A percentile compares a stretch with the other conserved stretches of the same genome.
These are phyloP conservation scores for Delonix regia DNA, from an alignment of 306 rosid species.

Conservation along the genomic window DNA sequence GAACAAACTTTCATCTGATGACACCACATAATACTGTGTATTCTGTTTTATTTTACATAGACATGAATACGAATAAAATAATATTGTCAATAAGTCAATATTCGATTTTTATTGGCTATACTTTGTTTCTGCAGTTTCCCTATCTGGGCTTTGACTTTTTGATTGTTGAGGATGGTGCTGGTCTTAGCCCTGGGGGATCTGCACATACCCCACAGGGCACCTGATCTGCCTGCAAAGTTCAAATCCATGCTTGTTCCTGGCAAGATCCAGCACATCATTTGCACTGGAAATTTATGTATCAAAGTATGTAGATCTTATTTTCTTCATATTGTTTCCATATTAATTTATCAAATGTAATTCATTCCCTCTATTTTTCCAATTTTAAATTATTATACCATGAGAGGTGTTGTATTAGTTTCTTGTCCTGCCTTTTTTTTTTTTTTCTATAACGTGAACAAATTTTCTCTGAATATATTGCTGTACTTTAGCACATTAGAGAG, in stretches of 20 bases:
- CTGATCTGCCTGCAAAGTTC: slow-evolving; percentile 96
- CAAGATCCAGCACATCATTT: slow-evolving; percentile 94
- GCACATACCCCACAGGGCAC: slow-evolving; percentile 98
- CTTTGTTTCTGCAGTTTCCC: slow-evolving; percentile 38
- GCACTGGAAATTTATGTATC: slow-evolving; percentile 91
- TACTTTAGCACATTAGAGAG: neutral
- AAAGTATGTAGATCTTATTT: slow-evolving; percentile 55
- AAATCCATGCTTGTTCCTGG: slow-evolving; percentile 99
- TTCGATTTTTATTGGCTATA: slow-evolving; percentile 6
- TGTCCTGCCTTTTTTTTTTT: slow-evolving; percentile 1
- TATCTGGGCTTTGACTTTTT: slow-evolving; percentile 35
- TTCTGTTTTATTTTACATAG: neutral
- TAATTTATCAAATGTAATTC: no score
- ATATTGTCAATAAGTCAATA: neutral
- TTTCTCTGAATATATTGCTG: neutral
- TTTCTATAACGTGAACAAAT: neutral
- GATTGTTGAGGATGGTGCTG: slow-evolving; percentile 78
- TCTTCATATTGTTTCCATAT: neutral
- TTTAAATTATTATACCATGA: neutral
- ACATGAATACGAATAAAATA: neutral
- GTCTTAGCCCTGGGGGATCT: slow-evolving; percentile 98
- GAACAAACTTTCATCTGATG: slow-evolving; percentile 4
- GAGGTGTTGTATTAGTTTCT: neutral
- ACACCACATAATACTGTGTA: neutral
- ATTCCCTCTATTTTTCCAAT: neutral